Evolutionary conservation across 495 filamentous ascomycete species (phyloP).

Genomic region (Clavariopsis aquatica): DNA sequence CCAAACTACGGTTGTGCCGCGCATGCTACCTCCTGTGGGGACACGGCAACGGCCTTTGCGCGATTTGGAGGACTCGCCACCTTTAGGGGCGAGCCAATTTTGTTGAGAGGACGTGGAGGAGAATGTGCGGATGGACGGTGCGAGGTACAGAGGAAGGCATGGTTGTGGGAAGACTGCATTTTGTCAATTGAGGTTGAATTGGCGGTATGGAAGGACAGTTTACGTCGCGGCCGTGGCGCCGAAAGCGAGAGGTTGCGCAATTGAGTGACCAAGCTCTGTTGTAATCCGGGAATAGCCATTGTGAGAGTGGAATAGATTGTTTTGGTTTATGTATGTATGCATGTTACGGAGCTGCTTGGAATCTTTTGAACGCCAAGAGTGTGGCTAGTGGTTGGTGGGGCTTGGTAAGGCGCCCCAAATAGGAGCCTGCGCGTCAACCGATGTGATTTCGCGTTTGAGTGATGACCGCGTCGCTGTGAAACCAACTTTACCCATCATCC

Average conservation of each 20-base stretch:
- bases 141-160: constrained; percentile 33
- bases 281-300: constrained; percentile 39
- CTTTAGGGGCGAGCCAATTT: constrained; percentile 80
- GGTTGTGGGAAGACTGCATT: background rate
- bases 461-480: constrained; percentile 28
- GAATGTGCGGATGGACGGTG: constrained; percentile 59
- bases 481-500: background rate
- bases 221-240: constrained; percentile 38
- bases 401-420: background rate
- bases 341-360: constrained; percentile 4
- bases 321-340: no score
- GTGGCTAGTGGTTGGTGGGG: constrained; percentile 9
- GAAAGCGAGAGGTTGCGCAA: constrained; percentile 27
- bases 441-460: constrained; percentile 29
- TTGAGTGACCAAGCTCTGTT: constrained; percentile 29
- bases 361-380: background rate
- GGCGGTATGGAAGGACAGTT: background rate
- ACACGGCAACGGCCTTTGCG: constrained; percentile 88
- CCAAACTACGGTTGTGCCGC: constrained; percentile 94
- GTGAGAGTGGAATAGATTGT: no score
- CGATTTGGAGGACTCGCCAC: constrained; percentile 75
- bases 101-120: constrained; percentile 64
- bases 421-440: constrained; percentile 19
- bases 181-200: constrained; percentile 3
- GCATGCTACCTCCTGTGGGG: constrained; percentile 82